phyloP scores from a whole-genome alignment of 176 grass and related monocot genomes.

The Oropetium thomaeum region DNA sequence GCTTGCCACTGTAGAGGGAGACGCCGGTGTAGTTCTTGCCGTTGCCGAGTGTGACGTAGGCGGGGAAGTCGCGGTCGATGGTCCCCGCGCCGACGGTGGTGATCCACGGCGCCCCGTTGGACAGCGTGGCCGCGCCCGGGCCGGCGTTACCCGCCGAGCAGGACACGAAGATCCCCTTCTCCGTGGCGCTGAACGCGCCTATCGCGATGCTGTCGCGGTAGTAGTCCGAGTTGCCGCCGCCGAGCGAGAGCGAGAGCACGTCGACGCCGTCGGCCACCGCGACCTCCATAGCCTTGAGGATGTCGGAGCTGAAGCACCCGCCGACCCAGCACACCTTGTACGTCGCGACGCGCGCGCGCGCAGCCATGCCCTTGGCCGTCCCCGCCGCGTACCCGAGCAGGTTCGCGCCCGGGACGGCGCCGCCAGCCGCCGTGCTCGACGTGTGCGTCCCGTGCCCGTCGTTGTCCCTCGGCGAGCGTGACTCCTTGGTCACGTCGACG shows the following conservation, averaged over 20 bases:
- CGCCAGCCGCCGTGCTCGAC: constrained; percentile 72
- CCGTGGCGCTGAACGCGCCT: constrained; percentile 83
- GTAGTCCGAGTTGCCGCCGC: constrained; percentile 76
- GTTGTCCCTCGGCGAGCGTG: constrained; percentile 82
- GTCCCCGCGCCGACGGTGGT: constrained; percentile 87
- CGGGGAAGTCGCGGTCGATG: constrained; percentile 87
- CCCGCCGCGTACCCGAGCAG: constrained; percentile 69
- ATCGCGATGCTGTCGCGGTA: constrained; percentile 80
- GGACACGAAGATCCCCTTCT: constrained; percentile 79
- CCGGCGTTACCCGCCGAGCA: constrained; percentile 87
- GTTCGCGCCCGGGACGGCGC: constrained; percentile 49
- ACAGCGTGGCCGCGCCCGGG: constrained; percentile 56
- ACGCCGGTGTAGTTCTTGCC: constrained; percentile 72
- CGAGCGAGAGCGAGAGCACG: constrained; percentile 87
- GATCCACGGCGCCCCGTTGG: constrained; percentile 96
- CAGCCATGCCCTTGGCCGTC: constrained; percentile 82
- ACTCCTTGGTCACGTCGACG: constrained; percentile 69
- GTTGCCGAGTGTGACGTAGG: constrained; percentile 58
- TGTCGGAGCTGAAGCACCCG: constrained; percentile 94
- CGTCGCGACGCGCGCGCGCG: constrained; percentile 59
- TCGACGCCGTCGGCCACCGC: constrained; percentile 77
- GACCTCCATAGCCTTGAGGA: constrained; percentile 90
- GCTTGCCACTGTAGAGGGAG: constrained; percentile 82
- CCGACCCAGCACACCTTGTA: constrained; percentile 98
- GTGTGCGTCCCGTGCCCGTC: constrained; percentile 96